Evolutionary conservation across 495 filamentous ascomycete species (phyloP).

Genomic region (Platismatia glauca): DNA sequence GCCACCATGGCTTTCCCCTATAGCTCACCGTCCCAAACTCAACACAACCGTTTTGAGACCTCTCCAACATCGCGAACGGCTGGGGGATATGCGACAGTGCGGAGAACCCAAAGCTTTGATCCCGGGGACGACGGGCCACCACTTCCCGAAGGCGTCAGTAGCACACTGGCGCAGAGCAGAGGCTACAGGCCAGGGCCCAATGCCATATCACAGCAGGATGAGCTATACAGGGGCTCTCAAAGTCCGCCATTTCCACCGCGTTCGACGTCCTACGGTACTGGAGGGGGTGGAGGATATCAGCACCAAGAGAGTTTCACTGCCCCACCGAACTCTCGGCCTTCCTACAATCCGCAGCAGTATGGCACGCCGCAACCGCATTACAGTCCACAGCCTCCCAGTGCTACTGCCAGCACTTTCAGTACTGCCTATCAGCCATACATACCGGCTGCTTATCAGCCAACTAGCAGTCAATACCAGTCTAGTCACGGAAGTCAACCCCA

Average conservation of each 20-base stretch:
- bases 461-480: slow-evolving; percentile 24
- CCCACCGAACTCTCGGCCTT: slow-evolving; percentile 41
- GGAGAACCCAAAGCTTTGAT: slow-evolving; percentile 66
- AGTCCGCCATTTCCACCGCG: slow-evolving; percentile 19
- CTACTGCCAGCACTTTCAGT: slow-evolving; percentile 24
- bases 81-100: slow-evolving; percentile 32
- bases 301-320: slow-evolving; percentile 35
- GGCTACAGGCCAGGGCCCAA: slow-evolving; percentile 14
- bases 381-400: slow-evolving; percentile 36
- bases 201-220: slow-evolving; percentile 20
- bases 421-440: slow-evolving; percentile 57
- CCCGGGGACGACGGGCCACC: slow-evolving; percentile 67
- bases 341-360: slow-evolving; percentile 83
- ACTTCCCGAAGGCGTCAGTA: slow-evolving; percentile 38
- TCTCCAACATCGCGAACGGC: slow-evolving; percentile 8
- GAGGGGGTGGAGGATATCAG: slow-evolving; percentile 37
- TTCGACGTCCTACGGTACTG: slow-evolving; percentile 26
- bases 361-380: slow-evolving; percentile 40
- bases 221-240: slow-evolving; percentile 25
- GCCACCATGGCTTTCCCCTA: slow-evolving; percentile 24
- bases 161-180: slow-evolving; percentile 27
- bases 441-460: slow-evolving; percentile 55
- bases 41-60: slow-evolving; percentile 15
- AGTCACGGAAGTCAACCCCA: slow-evolving; percentile 16
- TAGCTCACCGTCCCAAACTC: slow-evolving; percentile 10